Conservation (phyloP, 2,329 filamentous ascomycete genomes). For the Pyrenophora seminiperda region DNA sequence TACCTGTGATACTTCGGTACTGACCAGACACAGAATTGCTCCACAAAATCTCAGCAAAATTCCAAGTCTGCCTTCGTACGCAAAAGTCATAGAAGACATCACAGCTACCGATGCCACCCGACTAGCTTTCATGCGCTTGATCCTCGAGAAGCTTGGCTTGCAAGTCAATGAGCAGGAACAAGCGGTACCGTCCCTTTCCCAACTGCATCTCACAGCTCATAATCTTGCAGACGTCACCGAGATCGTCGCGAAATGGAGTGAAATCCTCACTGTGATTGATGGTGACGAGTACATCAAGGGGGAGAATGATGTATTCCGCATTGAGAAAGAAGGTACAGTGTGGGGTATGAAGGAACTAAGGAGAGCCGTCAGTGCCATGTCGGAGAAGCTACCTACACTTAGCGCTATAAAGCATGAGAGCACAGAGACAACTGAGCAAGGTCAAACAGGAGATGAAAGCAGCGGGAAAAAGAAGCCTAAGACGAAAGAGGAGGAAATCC, state of each 20-base stretch:
- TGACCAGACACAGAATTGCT: conserved; percentile 68
- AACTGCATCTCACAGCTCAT: conserved; percentile 77
- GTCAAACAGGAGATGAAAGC: conserved; percentile 23
- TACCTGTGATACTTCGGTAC: not conserved
- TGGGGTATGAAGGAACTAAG: conserved; percentile 43
- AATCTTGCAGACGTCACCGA: conserved; percentile 68
- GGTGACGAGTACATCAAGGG: conserved; percentile 75
- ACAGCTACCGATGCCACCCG: conserved; percentile 71
- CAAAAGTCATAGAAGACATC: conserved; percentile 70
- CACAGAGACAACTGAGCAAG: not conserved
- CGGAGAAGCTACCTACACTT: conserved; percentile 32
- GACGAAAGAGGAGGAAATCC: conserved; percentile 37
- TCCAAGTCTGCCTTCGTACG: conserved; percentile 70
- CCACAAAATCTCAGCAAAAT: conserved; percentile 75
- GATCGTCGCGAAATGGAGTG: conserved; percentile 68
- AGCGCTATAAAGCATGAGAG: conserved; percentile 34
- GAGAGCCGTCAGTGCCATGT: conserved; percentile 41
- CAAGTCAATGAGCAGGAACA: conserved; percentile 72
- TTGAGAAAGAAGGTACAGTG: conserved; percentile 68
- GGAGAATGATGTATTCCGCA: conserved; percentile 80
- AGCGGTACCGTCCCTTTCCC: conserved; percentile 77
- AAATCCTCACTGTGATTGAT: conserved; percentile 68
- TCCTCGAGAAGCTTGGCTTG: conserved; percentile 80
- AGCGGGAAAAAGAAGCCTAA: conserved; percentile 28
- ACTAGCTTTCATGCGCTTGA: conserved; percentile 76